Evolutionary conservation across 352 stramenopile species (phyloP).

Genomic region (Globisporangium acanthophoron): DNA sequence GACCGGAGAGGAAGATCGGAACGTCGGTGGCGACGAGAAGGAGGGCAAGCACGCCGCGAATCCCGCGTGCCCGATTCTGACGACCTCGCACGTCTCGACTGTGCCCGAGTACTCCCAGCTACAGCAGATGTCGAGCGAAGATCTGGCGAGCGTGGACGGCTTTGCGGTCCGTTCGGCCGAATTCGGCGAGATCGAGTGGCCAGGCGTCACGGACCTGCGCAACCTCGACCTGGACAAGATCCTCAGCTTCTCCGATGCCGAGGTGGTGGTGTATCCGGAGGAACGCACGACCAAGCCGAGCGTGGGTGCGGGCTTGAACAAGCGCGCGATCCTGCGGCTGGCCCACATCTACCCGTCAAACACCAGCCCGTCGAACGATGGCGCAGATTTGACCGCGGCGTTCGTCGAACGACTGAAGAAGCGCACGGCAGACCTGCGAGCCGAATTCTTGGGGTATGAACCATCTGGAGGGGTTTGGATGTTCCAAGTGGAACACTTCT

Average conservation of each 20-base stretch:
- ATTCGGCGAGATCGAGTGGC: conserved; percentile 35
- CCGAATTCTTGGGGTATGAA: conserved; percentile 35
- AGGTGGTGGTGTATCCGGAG: conserved; percentile 44
- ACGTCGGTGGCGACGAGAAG: background rate
- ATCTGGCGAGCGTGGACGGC: conserved; percentile 32
- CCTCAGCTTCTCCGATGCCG: conserved; percentile 26
- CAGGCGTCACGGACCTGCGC: conserved; percentile 34
- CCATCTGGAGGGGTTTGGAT: conserved; percentile 29
- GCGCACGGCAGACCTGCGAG: conserved; percentile 27
- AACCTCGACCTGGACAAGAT: conserved; percentile 40
- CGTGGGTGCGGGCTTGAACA: conserved; percentile 36
- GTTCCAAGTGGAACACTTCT: conserved; percentile 48
- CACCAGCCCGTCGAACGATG: background rate
- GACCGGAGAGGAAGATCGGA: background rate
- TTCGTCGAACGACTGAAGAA: conserved; percentile 34
- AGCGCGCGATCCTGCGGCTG: conserved; percentile 36
- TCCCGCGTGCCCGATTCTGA: conserved; percentile 20
- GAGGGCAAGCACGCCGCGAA: background rate
- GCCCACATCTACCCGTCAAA: conserved; percentile 24
- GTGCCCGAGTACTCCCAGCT: conserved; percentile 24
- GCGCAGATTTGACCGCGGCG: conserved; percentile 12
- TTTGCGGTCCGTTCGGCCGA: conserved; percentile 31
- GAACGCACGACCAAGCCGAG: conserved; percentile 29
- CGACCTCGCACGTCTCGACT: conserved; percentile 35
- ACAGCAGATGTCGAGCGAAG: conserved; percentile 28